These are phyloP conservation scores for Salix brachista DNA, from an alignment of 345 rosid genomes.

Conservation along the genomic window DNA sequence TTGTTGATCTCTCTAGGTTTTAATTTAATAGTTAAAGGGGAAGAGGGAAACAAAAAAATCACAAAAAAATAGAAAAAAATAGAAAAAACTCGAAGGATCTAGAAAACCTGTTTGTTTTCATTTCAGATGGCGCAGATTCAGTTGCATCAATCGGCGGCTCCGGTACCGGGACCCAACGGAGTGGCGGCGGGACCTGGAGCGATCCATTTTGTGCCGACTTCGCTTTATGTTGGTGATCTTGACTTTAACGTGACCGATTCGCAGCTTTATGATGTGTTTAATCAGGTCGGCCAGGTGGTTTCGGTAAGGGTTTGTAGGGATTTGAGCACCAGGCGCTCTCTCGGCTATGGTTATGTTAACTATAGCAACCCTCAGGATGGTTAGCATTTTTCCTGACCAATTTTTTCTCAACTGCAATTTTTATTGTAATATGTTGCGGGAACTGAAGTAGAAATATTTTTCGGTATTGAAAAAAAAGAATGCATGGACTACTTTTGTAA, in stretches of 20 bases:
- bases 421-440: neutral
- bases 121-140: constrained; percentile 28
- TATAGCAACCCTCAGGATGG: constrained; percentile 27
- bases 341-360: constrained; percentile 31
- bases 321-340: constrained; percentile 17
- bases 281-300: constrained; percentile 20
- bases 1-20: constrained; percentile 16
- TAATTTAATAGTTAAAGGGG: constrained; percentile 1
- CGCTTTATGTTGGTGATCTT: constrained; percentile 18
- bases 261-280: constrained; percentile 21
- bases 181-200: constrained; percentile 17
- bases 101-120: constrained; percentile 4
- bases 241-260: constrained; percentile 22
- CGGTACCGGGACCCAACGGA: constrained; percentile 22
- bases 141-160: constrained; percentile 25
- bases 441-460: neutral
- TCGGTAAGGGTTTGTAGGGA: constrained; percentile 31
- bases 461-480: neutral
- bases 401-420: neutral
- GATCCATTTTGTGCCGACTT: constrained; percentile 16
- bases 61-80: neutral
- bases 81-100: constrained; percentile 15
- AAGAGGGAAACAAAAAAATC: constrained; percentile 18
- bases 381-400: neutral
- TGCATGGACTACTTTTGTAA: neutral